Percentiles rank a stretch among this genome's conserved stretches.
These are phyloP conservation scores for Coemansia sp. DNA, from an alignment of 192 early-diverging fungal genomes.

Conservation along the genomic window DNA sequence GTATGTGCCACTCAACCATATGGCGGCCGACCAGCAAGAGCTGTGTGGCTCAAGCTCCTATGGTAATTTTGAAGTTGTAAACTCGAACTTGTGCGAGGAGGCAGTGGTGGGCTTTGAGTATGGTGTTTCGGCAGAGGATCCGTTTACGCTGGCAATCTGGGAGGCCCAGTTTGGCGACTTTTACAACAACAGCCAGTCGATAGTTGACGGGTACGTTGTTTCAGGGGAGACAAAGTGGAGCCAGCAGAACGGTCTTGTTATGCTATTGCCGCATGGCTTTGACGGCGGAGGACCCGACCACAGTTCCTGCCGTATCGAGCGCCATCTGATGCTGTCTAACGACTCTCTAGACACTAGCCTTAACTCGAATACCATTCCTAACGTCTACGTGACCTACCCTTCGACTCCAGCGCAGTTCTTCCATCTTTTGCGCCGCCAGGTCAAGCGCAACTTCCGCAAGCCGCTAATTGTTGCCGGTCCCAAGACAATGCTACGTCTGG, in stretches of 20 bases:
- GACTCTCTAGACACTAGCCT: constrained; percentile 58
- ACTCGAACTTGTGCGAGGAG: constrained; percentile 87
- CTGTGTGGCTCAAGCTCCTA: neutral
- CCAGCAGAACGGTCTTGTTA: constrained; percentile 84
- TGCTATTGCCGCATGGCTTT: constrained; percentile 93
- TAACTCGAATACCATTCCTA: constrained; percentile 61
- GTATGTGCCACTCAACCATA: constrained; percentile 80
- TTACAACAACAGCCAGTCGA: constrained; percentile 95
- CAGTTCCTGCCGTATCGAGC: constrained; percentile 83
- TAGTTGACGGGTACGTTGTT: constrained; percentile 86
- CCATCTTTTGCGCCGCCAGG: constrained; percentile 90
- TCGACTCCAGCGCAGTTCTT: constrained; percentile 96
- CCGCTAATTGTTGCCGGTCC: constrained; percentile 84
- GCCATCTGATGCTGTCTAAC: constrained; percentile 90
- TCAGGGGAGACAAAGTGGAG: constrained; percentile 95
- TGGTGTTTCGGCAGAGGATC: constrained; percentile 87
- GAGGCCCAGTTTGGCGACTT: constrained; percentile 99
- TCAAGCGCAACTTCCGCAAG: constrained; percentile 87
- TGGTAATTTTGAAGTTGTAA: constrained; percentile 81
- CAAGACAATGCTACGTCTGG: constrained; percentile 67
- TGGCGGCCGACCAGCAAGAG: constrained; percentile 28
- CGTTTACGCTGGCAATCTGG: constrained; percentile 91
- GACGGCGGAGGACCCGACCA: constrained; percentile 97
- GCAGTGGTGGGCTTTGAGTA: constrained; percentile 96
- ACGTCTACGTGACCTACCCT: constrained; percentile 89